These are phyloP conservation scores for Vinca minor DNA, from an alignment of 257 asterid species.

Conservation along the genomic window DNA sequence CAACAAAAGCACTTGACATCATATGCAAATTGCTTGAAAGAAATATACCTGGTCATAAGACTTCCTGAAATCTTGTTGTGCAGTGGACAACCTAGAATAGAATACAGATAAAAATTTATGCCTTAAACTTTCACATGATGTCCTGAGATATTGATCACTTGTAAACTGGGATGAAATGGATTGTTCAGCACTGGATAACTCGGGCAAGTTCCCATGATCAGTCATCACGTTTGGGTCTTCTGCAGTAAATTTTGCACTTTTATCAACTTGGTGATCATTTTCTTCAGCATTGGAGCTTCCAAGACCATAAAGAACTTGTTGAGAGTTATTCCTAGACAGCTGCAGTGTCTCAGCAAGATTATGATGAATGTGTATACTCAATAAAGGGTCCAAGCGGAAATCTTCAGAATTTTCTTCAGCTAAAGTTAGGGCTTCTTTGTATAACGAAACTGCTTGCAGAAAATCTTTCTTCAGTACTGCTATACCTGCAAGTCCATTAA, in stretches of 20 bases:
- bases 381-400: slow-evolving; percentile 89
- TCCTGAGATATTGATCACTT: slow-evolving; percentile 34
- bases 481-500: slow-evolving; percentile 96
- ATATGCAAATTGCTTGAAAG: slow-evolving; percentile 17
- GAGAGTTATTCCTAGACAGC: slow-evolving; percentile 25
- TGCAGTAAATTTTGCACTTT: slow-evolving; percentile 25
- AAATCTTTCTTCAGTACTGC: slow-evolving; percentile 73
- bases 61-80: slow-evolving; percentile 83
- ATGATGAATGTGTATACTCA: slow-evolving; percentile 82
- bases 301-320: slow-evolving; percentile 23
- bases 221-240: slow-evolving; percentile 21
- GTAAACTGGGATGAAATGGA: slow-evolving; percentile 20
- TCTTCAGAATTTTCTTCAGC: slow-evolving; percentile 68
- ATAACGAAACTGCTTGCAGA: slow-evolving; percentile 59
- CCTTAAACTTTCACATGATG: slow-evolving; percentile 56
- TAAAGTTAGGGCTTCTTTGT: slow-evolving; percentile 70
- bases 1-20: slow-evolving; percentile 3
- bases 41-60: slow-evolving; percentile 62
- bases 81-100: slow-evolving; percentile 46
- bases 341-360: slow-evolving; percentile 73
- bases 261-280: slow-evolving; percentile 23
- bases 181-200: slow-evolving; percentile 19
- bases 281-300: slow-evolving; percentile 29
- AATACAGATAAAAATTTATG: slow-evolving; percentile 62
- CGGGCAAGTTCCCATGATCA: slow-evolving; percentile 27